phyloP scores from a whole-genome alignment of 2,329 filamentous ascomycete species.

The Pyrenochaeta sp. region DNA sequence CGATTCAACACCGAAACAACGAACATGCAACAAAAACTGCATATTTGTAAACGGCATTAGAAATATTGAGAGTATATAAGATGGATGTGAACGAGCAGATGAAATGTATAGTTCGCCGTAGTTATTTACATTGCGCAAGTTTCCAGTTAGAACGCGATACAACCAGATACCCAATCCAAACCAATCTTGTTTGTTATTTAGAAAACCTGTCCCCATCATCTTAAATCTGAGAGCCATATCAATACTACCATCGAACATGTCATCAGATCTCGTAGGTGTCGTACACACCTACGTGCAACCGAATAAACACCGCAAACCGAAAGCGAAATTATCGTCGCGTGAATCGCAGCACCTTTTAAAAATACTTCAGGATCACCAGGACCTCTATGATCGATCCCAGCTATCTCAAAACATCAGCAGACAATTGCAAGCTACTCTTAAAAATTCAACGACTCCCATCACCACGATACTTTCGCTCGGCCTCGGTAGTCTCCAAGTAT shows the following conservation, averaged over 20 bases:
- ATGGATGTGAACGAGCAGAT: neutral
- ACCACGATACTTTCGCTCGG: constrained; percentile 31
- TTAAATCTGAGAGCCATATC: too few species aligned
- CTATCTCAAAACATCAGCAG: constrained; percentile 17
- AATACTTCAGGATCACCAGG: constrained; percentile 12
- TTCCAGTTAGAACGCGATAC: neutral
- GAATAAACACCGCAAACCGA: constrained; percentile 3
- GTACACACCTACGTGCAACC: neutral
- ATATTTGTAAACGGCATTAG: constrained; percentile 3
- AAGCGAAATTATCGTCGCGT: constrained; percentile 13
- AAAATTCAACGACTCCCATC: constrained; percentile 12
- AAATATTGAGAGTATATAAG: neutral
- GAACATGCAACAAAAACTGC: neutral
- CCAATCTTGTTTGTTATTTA: neutral
- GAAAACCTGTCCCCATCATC: too few species aligned
- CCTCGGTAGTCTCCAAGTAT: constrained; percentile 22
- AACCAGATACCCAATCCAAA: neutral
- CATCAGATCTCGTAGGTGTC: neutral
- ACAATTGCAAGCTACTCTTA: constrained; percentile 11
- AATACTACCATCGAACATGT: neutral
- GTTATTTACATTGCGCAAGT: neutral
- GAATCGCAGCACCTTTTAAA: constrained; percentile 13
- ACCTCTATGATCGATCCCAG: constrained; percentile 18
- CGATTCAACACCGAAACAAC: constrained; percentile 4
- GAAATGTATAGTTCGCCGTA: neutral